Evolutionary conservation across 345 rosid genomes (phyloP).

Genomic region (Euphorbia lathyris): DNA sequence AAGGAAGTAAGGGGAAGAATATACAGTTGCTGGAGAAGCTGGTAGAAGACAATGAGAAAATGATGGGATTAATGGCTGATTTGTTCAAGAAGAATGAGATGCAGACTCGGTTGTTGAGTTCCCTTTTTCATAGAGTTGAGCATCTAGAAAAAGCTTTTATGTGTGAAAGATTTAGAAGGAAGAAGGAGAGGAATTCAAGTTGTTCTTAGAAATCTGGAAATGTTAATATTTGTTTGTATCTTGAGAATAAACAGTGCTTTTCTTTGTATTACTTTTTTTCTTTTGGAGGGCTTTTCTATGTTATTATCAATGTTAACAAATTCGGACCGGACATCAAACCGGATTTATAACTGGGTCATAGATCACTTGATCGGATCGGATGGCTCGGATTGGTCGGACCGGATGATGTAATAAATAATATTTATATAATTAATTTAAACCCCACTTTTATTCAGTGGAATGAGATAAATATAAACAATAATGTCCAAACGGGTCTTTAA

Average conservation of each 20-base stretch:
- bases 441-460: too few species aligned
- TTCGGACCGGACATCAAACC: too few species aligned
- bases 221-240: neutral
- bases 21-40: constrained; percentile 41
- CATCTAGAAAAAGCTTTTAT: constrained; percentile 51
- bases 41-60: constrained; percentile 57
- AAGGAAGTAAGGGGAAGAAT: constrained; percentile 16
- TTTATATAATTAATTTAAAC: too few species aligned
- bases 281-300: too few species aligned
- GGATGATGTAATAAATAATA: too few species aligned
- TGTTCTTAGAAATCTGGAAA: neutral
- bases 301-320: too few species aligned
- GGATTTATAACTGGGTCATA: too few species aligned
- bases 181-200: constrained; percentile 28
- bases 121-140: constrained; percentile 50
- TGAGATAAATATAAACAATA: too few species aligned
- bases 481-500: too few species aligned
- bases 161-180: constrained; percentile 41
- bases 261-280: too few species aligned
- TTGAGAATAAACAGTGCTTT: neutral
- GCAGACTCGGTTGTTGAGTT: constrained; percentile 42
- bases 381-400: too few species aligned
- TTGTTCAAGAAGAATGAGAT: constrained; percentile 45
- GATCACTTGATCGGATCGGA: too few species aligned
- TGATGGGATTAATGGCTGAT: constrained; percentile 48